Evolutionary conservation across 768 basidiomycete species (phyloP).

Genomic region (Kwoniella dendrophila): DNA sequence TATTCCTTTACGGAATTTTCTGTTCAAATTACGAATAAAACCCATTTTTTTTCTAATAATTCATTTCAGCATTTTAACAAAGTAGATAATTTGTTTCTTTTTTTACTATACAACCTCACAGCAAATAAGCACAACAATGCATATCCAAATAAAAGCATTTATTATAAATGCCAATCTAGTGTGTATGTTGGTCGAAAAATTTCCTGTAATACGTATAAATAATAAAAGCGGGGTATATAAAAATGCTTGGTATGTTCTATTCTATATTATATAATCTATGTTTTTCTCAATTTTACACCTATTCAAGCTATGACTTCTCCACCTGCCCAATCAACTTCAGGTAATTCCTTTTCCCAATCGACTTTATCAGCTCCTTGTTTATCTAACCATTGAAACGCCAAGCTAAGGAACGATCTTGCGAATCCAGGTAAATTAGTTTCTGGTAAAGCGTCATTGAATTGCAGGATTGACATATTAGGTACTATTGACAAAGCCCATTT

Average conservation of each 20-base stretch:
- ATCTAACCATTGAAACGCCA: constrained; percentile 39
- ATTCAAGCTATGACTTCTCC: constrained; percentile 33
- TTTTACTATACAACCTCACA: too few relatives aligned
- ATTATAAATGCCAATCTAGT: too few relatives aligned
- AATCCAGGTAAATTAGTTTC: constrained; percentile 48
- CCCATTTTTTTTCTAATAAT: too few relatives aligned
- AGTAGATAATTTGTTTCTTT: too few relatives aligned
- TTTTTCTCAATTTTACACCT: not conserved
- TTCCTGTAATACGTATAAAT: too few relatives aligned
- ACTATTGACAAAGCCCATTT: constrained; percentile 17
- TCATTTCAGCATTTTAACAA: too few relatives aligned
- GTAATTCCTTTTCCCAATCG: constrained; percentile 40
- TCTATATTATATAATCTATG: not conserved
- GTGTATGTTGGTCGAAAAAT: too few relatives aligned
- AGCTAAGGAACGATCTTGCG: constrained; percentile 43
- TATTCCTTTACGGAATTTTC: too few relatives aligned
- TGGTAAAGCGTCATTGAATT: constrained; percentile 28
- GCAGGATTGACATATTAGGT: constrained; percentile 26
- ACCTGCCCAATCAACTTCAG: constrained; percentile 40
- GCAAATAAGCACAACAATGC: too few relatives aligned
- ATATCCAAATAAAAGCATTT: too few relatives aligned
- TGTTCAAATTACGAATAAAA: too few relatives aligned
- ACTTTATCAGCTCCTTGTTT: constrained; percentile 14
- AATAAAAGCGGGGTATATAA: constrained; percentile 2
- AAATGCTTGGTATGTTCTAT: constrained; percentile 3